Evolutionary conservation across 2,329 filamentous ascomycete species (phyloP), one percentile per base, ranked within the genome.

Genomic region (Diaporthe ilicicola): DNA sequence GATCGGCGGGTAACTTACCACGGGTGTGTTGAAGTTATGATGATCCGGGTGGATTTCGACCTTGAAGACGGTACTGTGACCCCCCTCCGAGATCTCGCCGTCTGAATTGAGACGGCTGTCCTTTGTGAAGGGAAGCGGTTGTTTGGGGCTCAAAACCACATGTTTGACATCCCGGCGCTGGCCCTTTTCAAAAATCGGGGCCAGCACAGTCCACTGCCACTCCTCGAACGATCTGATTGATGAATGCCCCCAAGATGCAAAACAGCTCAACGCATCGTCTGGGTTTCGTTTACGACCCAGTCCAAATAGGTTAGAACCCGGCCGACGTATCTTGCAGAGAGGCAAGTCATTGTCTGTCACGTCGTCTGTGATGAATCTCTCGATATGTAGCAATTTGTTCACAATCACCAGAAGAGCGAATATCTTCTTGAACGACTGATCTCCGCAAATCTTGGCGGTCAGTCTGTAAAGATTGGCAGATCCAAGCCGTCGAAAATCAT

Each of bases 41-140:
- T 75, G 72, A 7, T 69, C 65, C 3, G 72, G 68, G 42, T 75
- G 74, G 32, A 75, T 74, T 3, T 24, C 17, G 17, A 70, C 64
- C 29, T 70, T 71, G 69, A 54, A 69, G 0, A 74, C 62, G 8
- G 66, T 53, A 17, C 73, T 64, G 15, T 55, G 56, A 1, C 73
- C 73, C 2, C 73, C 72, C 9, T 72, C 42, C 1, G 55, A 48
- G 4, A n/a, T 27, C 7, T 51, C 37, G 32, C 15, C 27, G 1
- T 51, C 42, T 13, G 13, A 37, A 12, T 17, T 27, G 15, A 27
- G 9, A 10, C 32, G 44, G 39, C 29, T 53, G 13, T 66, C 62
- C 9, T 15, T 3, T n/a, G 15, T 59, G 37, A 73, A 74, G 1
- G 73, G 72, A 5, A 74, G 50, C 6, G 66, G 59, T 15, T 54